Percentiles rank a stretch among this genome's conserved stretches.
Conservation (phyloP, 352 stramenopile species). For the Globisporangium rhizosaccharum region DNA sequence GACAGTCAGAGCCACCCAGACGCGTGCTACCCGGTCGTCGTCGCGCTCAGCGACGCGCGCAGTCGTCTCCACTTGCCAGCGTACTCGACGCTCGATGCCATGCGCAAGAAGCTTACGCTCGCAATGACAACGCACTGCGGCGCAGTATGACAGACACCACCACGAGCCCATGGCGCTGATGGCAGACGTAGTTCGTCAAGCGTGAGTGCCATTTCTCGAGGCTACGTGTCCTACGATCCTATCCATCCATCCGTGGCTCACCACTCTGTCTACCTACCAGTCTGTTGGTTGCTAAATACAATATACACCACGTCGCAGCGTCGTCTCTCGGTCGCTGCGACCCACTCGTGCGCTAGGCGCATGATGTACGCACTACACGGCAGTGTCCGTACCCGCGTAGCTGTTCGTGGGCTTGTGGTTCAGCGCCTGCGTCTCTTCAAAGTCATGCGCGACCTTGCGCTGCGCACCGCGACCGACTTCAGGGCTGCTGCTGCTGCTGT, state of each 20-base stretch:
- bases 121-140: constrained; percentile 38
- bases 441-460: neutral
- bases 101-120: constrained; percentile 57
- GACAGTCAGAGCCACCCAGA: constrained; percentile 48
- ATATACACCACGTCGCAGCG: constrained; percentile 3
- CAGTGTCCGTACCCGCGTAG: constrained; percentile 6
- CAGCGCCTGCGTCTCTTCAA: constrained; percentile 3
- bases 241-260: neutral
- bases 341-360: too few relatives aligned
- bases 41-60: constrained; percentile 17
- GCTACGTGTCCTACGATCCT: neutral
- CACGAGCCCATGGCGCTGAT: neutral
- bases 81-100: constrained; percentile 42
- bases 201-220: neutral
- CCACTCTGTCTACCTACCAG: neutral
- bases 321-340: neutral
- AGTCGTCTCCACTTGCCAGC: constrained; percentile 48
- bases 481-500: constrained; percentile 11
- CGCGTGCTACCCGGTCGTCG: constrained; percentile 53
- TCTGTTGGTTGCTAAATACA: constrained; percentile 12
- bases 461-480: neutral
- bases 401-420: neutral
- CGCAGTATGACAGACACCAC: neutral
- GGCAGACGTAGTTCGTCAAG: too few relatives aligned
- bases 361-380: neutral